Evolutionary conservation across 495 filamentous ascomycete genomes (phyloP).

Genomic region (Xylaria curta): DNA sequence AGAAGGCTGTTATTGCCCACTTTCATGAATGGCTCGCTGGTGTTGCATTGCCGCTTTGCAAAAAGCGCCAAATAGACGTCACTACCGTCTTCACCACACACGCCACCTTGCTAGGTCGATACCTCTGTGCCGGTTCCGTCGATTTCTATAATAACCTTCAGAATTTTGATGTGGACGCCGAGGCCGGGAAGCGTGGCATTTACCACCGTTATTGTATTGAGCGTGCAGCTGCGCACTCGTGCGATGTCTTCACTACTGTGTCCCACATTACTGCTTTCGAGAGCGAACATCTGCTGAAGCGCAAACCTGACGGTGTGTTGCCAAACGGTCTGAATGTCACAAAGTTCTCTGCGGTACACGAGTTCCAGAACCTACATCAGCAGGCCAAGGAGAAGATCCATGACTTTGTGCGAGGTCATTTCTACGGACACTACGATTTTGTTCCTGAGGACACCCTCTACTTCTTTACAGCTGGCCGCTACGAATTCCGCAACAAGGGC

Average conservation of each 20-base stretch:
- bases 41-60: constrained; percentile 91
- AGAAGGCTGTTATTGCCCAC: constrained; percentile 90
- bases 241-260: constrained; percentile 97
- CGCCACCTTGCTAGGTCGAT: constrained; percentile 91
- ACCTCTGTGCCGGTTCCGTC: constrained; percentile 95
- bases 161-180: constrained; percentile 94
- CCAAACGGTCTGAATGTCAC: constrained; percentile 98
- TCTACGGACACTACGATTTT: constrained; percentile 98
- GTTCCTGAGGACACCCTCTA: constrained; percentile 97
- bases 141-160: constrained; percentile 99
- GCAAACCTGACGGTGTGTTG: constrained; percentile 94
- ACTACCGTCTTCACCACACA: constrained; percentile 99
- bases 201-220: constrained; percentile 99
- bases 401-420: constrained; percentile 97
- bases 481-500: constrained; percentile 98
- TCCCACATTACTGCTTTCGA: constrained; percentile 99
- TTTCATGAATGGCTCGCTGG: constrained; percentile 99
- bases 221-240: constrained; percentile 85
- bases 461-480: constrained; percentile 94
- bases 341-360: constrained; percentile 98
- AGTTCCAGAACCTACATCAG: constrained; percentile 98
- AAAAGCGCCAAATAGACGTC: constrained; percentile 92
- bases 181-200: constrained; percentile 96
- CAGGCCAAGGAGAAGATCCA: constrained; percentile 97
- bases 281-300: constrained; percentile 95